These are phyloP conservation scores for Chaetomiaceae sp. DNA, from an alignment of 2,329 filamentous ascomycete species.

Conservation along the genomic window DNA sequence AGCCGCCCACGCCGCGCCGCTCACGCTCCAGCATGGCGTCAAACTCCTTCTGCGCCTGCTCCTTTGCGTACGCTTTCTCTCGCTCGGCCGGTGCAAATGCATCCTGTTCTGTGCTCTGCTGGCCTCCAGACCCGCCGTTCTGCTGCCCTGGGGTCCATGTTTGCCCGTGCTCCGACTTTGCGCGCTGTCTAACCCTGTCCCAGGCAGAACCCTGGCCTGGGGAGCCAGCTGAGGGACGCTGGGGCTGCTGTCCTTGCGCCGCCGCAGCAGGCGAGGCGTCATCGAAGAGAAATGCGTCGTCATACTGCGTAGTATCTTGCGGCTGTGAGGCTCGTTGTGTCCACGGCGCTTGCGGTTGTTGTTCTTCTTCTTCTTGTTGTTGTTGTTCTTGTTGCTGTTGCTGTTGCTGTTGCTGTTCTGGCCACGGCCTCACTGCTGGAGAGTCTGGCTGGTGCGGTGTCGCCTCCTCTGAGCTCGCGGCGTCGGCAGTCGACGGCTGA, in stretches of 20 bases:
- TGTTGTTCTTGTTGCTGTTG: conserved; percentile 8
- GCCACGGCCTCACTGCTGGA: not conserved
- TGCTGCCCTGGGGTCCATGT: not conserved
- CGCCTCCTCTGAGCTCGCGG: not conserved
- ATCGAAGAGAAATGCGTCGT: conserved; percentile 23
- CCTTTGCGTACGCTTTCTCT: conserved; percentile 23
- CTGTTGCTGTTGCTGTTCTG: conserved; percentile 9
- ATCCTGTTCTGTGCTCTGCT: conserved; percentile 16
- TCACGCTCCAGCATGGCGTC: conserved; percentile 30
- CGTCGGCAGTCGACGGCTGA: not conserved
- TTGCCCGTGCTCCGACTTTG: conserved; percentile 10
- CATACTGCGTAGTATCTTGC: conserved; percentile 4
- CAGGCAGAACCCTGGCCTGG: conserved; percentile 19
- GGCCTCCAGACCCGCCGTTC: not conserved
- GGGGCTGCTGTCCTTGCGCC: conserved; percentile 1
- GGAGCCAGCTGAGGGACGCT: not conserved
- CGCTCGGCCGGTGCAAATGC: conserved; percentile 19
- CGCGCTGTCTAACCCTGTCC: conserved; percentile 23
- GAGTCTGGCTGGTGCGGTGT: not conserved
- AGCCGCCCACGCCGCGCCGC: conserved; percentile 13
- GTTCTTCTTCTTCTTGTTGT: no score
- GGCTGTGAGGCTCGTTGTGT: not conserved
- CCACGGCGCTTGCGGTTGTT: conserved; percentile 8
- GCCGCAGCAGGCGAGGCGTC: conserved; percentile 26
- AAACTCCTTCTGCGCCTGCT: conserved; percentile 29